Conservation (phyloP, 2,329 filamentous ascomycete genomes). For the Cercospora sp. region DNA sequence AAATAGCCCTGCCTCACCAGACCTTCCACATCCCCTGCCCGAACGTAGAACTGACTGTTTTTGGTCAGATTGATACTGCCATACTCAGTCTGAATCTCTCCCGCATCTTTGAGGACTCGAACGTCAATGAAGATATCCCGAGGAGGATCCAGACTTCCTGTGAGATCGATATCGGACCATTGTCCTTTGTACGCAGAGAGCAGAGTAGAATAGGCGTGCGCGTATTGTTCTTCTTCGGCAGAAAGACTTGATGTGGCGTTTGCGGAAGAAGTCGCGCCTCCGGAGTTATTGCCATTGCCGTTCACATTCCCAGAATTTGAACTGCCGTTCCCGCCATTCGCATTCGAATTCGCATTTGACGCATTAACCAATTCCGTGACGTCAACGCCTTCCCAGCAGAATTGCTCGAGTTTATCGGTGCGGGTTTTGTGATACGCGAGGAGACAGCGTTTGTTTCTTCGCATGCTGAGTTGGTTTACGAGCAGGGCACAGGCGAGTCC, state of each 20-base stretch:
- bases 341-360: conserved; percentile 42
- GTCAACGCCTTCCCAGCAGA: conserved; percentile 89
- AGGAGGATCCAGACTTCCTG: conserved; percentile 90
- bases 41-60: conserved; percentile 97
- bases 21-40: conserved; percentile 91
- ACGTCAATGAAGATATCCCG: conserved; percentile 96
- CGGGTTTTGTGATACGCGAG: conserved; percentile 91
- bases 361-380: conserved; percentile 64
- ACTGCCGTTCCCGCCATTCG: conserved; percentile 12
- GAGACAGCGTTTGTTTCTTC: conserved; percentile 91
- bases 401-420: conserved; percentile 86
- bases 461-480: conserved; percentile 92
- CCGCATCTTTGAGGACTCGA: conserved; percentile 90
- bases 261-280: background rate
- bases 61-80: conserved; percentile 96
- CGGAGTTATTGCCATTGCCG: conserved; percentile 15
- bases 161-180: conserved; percentile 97
- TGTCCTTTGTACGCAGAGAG: conserved; percentile 96
- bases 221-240: conserved; percentile 95
- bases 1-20: conserved; percentile 93
- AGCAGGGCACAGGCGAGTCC: conserved; percentile 84
- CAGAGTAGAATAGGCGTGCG: conserved; percentile 85
- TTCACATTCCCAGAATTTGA: background rate
- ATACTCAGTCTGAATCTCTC: conserved; percentile 98
- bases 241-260: conserved; percentile 56